phyloP scores from a whole-genome alignment of 2,329 filamentous ascomycete genomes.

The Colletotrichum chlorophyti region DNA sequence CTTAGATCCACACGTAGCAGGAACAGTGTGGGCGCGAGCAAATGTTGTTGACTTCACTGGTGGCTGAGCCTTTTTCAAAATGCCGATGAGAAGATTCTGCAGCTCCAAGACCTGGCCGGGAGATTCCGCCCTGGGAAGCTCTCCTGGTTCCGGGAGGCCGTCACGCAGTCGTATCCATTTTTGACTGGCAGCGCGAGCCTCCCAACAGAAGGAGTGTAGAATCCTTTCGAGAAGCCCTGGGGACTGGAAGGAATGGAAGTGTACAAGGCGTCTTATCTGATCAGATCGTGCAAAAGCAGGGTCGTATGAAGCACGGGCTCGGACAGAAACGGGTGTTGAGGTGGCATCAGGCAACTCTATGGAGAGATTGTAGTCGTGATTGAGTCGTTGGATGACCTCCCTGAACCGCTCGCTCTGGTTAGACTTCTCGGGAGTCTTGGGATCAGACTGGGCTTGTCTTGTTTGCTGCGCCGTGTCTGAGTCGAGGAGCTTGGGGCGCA shows the following conservation, averaged over 20 bases:
- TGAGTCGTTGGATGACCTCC: constrained; percentile 19
- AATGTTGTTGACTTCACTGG: background rate
- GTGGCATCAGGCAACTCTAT: constrained; percentile 9
- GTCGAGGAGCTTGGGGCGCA: background rate
- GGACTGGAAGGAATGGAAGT: background rate
- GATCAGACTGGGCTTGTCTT: background rate
- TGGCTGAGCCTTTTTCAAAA: background rate
- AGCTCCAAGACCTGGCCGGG: constrained; percentile 2
- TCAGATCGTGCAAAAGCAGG: background rate
- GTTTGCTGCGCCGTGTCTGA: constrained; percentile 5
- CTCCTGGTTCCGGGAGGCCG: background rate
- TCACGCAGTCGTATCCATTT: constrained; percentile 6
- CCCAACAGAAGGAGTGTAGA: background rate
- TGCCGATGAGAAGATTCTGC: background rate
- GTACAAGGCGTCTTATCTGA: constrained; percentile 3
- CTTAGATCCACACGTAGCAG: background rate
- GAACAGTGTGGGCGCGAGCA: background rate
- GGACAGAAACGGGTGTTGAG: background rate
- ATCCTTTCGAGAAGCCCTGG: constrained; percentile 1
- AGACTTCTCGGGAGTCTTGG: constrained; percentile 5
- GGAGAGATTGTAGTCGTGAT: constrained; percentile 14
- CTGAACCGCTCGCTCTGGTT: background rate
- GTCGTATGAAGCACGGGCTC: background rate
- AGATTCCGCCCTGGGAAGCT: background rate
- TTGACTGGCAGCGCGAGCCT: constrained; percentile 11